Evolutionary conservation across 208 protist species (phyloP).

Genomic region (Trypanosoma vivax): DNA sequence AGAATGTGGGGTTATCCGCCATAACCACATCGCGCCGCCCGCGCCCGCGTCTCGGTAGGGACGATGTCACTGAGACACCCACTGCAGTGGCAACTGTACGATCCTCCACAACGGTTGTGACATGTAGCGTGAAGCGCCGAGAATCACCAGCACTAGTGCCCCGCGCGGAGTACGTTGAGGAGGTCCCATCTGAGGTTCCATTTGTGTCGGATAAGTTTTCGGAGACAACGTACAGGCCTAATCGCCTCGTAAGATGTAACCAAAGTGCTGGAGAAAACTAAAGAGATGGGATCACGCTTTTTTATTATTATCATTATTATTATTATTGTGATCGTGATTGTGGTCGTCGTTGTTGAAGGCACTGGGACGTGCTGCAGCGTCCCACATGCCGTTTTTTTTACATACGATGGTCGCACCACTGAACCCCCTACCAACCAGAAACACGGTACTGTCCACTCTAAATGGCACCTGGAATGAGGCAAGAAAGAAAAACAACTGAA

Average conservation of each 20-base stretch:
- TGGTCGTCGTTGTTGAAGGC: background rate
- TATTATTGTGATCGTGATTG: background rate
- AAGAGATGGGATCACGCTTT: background rate
- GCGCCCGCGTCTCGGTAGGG: constrained; percentile 33
- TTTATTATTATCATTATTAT: background rate
- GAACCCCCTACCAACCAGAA: too few species aligned
- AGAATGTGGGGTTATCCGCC: too few species aligned
- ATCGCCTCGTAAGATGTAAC: constrained; percentile 19
- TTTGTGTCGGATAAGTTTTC: constrained; percentile 31
- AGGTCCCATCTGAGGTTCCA: constrained; percentile 7
- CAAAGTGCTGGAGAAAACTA: background rate
- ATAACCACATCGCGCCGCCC: too few species aligned
- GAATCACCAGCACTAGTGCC: constrained; percentile 20
- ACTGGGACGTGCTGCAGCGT: background rate
- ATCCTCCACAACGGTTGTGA: constrained; percentile 61
- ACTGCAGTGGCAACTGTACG: constrained; percentile 37
- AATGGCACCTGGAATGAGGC: too few species aligned
- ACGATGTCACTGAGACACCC: constrained; percentile 37
- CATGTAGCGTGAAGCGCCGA: constrained; percentile 9
- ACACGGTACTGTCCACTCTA: too few species aligned
- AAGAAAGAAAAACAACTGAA: too few species aligned
- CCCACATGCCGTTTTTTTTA: too few species aligned
- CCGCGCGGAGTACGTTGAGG: constrained; percentile 4
- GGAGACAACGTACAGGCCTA: constrained; percentile 29
- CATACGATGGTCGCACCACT: too few species aligned